Evolutionary conservation across 2,329 filamentous ascomycete species (phyloP).

Genomic region (Fusarium proliferatum): DNA sequence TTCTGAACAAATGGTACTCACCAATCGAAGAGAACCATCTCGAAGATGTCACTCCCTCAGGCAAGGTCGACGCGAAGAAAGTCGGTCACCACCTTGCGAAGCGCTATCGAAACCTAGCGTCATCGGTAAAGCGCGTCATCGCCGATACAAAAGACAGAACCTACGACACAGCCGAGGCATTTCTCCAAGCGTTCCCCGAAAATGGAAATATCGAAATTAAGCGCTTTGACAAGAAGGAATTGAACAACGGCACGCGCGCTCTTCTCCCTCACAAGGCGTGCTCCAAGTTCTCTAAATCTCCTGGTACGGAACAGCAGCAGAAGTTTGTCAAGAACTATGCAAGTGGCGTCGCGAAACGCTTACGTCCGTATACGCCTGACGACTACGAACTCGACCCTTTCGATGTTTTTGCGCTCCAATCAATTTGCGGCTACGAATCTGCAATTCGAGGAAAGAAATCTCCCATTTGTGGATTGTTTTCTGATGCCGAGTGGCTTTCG

Average conservation of each 20-base stretch:
- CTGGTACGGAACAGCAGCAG: conserved; percentile 30
- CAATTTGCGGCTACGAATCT: conserved; percentile 40
- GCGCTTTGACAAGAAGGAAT: conserved; percentile 32
- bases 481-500: conserved; percentile 38
- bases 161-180: conserved; percentile 38
- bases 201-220: conserved; percentile 27
- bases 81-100: conserved; percentile 34
- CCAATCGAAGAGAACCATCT: conserved; percentile 39
- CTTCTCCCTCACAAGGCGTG: conserved; percentile 42
- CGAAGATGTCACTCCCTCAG: conserved; percentile 39
- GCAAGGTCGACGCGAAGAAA: conserved; percentile 31
- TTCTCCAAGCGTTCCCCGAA: conserved; percentile 25
- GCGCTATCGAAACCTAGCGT: conserved; percentile 34
- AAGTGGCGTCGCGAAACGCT: conserved; percentile 20
- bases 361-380: conserved; percentile 33
- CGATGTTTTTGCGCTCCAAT: conserved; percentile 40
- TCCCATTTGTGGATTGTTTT: conserved; percentile 30
- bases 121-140: conserved; percentile 37
- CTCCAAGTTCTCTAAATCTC: conserved; percentile 33
- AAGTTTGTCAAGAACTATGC: conserved; percentile 37
- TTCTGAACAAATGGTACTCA: conserved; percentile 38
- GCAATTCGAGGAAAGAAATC: conserved; percentile 35
- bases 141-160: conserved; percentile 40
- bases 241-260: conserved; percentile 38
- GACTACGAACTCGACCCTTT: conserved; percentile 33